Base-by-base conservation (phyloP, 495 filamentous ascomycete species). In the Tuber umbilicatum region DNA sequence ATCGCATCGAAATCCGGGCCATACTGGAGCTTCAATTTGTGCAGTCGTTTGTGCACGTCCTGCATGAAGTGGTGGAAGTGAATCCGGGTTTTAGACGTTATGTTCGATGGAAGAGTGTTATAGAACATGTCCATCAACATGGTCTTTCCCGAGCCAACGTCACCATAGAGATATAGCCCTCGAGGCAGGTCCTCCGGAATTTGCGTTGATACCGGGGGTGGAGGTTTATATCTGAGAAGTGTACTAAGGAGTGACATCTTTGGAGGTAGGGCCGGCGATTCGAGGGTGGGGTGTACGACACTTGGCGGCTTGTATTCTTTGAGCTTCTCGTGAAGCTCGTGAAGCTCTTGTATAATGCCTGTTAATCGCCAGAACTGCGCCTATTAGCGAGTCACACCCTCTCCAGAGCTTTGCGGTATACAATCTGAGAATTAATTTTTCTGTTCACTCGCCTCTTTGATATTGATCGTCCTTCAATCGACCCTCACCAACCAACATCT, bases 61-160 rank as follows among this genome's bases (percentile, higher is more conserved):
- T 99, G 95, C 94, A 99, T 99, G 86, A 98, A 99, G 83, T 96
- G 97, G 85, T 98, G 93, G 85, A 99, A 99, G 85, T 99, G 95
- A 78, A 98, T 97, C 23, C 95, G 88, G n/a, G 91, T 96, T 86
- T 97, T 97, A 60, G 89, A 88, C 73, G 85, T 87, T 76, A 99
- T 93, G 79, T 91, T 90, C 21, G 85, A 80, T 6, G 95, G 95
- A 71, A 99, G 85, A 1, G 94, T 97, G 73, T 98, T 93, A 85
- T 93, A 97, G 84, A 99, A 98, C 80, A 99, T 86, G 81, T 99
- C 96, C 95, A 99, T 98, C 77, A 99, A 86, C 96, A 99, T 99
- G 1, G 96, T 98, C 87, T 99, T 99, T 68, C 96, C 96, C 81
- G 93, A 94, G 37, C 96, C 96, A 16, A 99, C 96, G 83, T 98